Conservation (phyloP, 805 yeast genomes). For the Scheffersomyces amazonensis region DNA sequence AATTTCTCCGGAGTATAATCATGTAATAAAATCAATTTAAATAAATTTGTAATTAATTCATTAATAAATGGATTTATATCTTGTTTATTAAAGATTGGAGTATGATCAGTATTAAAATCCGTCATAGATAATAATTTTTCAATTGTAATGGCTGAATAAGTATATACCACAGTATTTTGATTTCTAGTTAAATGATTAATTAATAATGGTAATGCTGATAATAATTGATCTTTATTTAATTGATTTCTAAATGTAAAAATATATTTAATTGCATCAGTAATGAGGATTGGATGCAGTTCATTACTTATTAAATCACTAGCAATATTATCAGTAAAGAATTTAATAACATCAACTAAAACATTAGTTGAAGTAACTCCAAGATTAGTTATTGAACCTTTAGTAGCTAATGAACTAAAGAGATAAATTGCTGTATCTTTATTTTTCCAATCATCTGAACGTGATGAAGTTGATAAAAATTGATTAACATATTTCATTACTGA, state of each 20-base stretch:
- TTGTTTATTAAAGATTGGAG: constrained; percentile 62
- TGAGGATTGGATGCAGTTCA: constrained; percentile 67
- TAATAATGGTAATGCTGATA: constrained; percentile 75
- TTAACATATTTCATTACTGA: constrained; percentile 72
- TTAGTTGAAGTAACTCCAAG: constrained; percentile 88
- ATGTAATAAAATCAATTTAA: constrained; percentile 54
- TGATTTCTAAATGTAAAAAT: constrained; percentile 90
- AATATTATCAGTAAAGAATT: constrained; percentile 76
- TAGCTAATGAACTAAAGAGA: constrained; percentile 83
- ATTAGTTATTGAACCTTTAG: constrained; percentile 84
- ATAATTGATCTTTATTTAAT: constrained; percentile 78
- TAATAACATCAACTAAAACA: constrained; percentile 78
- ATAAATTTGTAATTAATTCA: constrained; percentile 62
- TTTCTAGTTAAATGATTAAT: constrained; percentile 62
- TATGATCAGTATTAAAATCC: constrained; percentile 42
- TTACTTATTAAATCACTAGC: constrained; percentile 71
- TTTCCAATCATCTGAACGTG: constrained; percentile 61
- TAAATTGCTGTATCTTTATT: constrained; percentile 84
- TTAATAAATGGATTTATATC: constrained; percentile 66
- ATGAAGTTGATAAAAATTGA: constrained; percentile 55
- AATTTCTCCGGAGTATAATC: constrained; percentile 77
- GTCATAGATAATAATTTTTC: constrained; percentile 84
- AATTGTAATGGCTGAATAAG: constrained; percentile 90
- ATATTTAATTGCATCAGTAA: constrained; percentile 90
- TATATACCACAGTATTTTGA: constrained; percentile 72